Evolutionary conservation across 2,329 filamentous ascomycete genomes (phyloP).

Genomic region (Colletotrichum falcatum): DNA sequence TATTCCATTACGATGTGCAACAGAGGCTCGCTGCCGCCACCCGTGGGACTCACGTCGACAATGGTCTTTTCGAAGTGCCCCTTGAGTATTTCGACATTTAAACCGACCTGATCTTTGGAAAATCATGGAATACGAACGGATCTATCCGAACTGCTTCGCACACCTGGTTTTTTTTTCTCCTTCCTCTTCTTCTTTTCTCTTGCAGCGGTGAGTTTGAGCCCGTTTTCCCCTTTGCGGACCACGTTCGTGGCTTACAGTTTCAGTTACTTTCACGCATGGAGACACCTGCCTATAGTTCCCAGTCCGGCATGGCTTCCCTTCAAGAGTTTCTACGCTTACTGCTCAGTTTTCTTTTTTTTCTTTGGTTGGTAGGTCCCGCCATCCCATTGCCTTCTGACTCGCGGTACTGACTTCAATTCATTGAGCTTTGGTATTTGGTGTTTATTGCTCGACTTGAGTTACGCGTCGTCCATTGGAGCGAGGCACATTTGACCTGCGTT

Average conservation of each 20-base stretch:
- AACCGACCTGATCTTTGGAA: too few relatives aligned
- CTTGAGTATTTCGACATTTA: conserved; percentile 12
- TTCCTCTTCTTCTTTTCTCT: too few relatives aligned
- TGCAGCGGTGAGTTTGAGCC: neutral
- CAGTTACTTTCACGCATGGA: neutral
- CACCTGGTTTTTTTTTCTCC: too few relatives aligned
- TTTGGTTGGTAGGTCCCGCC: neutral
- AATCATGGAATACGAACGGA: neutral
- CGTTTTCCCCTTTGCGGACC: neutral
- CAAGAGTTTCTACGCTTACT: neutral
- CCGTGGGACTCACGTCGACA: neutral
- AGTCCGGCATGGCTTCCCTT: neutral
- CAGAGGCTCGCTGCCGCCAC: conserved; percentile 1
- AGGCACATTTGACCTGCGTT: too few relatives aligned
- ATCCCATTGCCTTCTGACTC: neutral
- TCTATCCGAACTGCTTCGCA: too few relatives aligned
- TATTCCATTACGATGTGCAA: neutral
- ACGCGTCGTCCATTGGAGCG: neutral
- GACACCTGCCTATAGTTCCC: neutral
- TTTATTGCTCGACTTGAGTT: neutral
- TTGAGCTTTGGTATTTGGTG: neutral
- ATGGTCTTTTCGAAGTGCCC: conserved; percentile 6
- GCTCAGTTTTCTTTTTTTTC: neutral
- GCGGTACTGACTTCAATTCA: neutral
- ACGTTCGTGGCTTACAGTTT: neutral